Base-by-base conservation (phyloP, 2,329 filamentous ascomycete genomes). In the Parasarocladium wereldwijsianum region DNA sequence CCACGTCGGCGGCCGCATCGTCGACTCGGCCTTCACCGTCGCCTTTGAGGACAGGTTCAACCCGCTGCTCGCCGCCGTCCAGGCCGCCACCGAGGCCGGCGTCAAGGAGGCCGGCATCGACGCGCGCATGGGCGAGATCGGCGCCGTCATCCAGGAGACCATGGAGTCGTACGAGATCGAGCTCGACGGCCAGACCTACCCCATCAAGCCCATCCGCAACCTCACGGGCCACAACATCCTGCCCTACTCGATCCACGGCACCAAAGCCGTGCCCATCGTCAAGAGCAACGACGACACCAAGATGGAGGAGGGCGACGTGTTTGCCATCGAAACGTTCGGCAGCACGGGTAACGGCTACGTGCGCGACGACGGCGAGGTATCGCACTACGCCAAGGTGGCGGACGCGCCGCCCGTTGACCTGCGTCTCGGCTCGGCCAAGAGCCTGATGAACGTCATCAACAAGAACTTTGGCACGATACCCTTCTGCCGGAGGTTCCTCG, bases 261-360 rank as follows among this genome's bases (percentile, higher is more conserved):
- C 74, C 44, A 94, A 94, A 66, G 85, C 81, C 40, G 83, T 94
- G 30, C 87, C 86, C 0, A 93, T 94, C 45, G 84, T 94, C 39
- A 93, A 93, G 62, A 77, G 74, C 37, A 70, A 71, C 37, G 83
- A 93, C 46, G 74, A 77, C 51, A 92, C 84, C 31, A 93, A 93
- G 66, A 96, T 96, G 87, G 86, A 94, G 58, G 87, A 94, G 57
- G 85, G 85, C 24, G 86, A 96, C 48, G 76, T 85, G 12, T 96
- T 92, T 52, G 86, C 86, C 39, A 93, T 94, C 43, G 86, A 94
- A 61, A 94, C 86, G 0, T 94, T 94, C 52, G 87, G 86, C 36
- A 90, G 79, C 51, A 94, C 86, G 14, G 87, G 86, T 39, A 86
- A 83, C 50, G 86, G 85, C 40, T 80, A 82, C 47, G 82, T 93